Evolutionary conservation across 306 rosid species (phyloP).

Genomic region (Malus sylvestris): DNA sequence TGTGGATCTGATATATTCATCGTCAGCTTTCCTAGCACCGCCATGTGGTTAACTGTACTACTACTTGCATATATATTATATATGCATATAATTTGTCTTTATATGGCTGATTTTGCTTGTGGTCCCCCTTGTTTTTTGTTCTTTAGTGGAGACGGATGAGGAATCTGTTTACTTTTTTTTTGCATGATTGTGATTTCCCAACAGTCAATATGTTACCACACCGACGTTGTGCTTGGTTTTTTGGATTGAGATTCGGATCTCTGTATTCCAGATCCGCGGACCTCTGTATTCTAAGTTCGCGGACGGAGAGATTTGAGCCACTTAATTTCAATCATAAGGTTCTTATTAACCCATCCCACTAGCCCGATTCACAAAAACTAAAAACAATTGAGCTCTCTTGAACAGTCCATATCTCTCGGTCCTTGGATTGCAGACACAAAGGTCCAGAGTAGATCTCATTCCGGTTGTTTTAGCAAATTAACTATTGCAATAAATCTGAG

Average conservation of each 20-base stretch:
- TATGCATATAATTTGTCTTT: not conserved
- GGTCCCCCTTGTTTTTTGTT: conserved; percentile 28
- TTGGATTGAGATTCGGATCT: too few species aligned
- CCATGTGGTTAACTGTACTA: not conserved
- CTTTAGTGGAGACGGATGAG: conserved; percentile 19
- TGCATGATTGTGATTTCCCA: conserved; percentile 1
- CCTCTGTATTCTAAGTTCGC: too few species aligned
- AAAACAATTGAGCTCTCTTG: too few species aligned
- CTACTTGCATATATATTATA: not conserved
- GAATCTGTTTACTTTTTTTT: conserved; percentile 7
- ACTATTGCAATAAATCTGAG: conserved; percentile 4
- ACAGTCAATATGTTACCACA: not conserved
- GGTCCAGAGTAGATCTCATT: too few species aligned
- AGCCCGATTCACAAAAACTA: too few species aligned
- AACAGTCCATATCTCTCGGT: too few species aligned
- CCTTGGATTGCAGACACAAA: too few species aligned
- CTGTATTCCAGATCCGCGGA: too few species aligned
- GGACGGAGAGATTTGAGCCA: too few species aligned
- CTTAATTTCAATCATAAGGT: too few species aligned
- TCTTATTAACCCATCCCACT: too few species aligned
- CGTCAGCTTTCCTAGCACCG: not conserved
- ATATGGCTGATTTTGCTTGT: conserved; percentile 24
- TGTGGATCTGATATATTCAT: not conserved
- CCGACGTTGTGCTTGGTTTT: conserved; percentile 13
- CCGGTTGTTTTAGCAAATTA: not conserved